A percentile compares a stretch with the other conserved stretches of the same genome.
Conservation (phyloP, 1,139 yeast species). For the Yamadazyma dendronema region DNA sequence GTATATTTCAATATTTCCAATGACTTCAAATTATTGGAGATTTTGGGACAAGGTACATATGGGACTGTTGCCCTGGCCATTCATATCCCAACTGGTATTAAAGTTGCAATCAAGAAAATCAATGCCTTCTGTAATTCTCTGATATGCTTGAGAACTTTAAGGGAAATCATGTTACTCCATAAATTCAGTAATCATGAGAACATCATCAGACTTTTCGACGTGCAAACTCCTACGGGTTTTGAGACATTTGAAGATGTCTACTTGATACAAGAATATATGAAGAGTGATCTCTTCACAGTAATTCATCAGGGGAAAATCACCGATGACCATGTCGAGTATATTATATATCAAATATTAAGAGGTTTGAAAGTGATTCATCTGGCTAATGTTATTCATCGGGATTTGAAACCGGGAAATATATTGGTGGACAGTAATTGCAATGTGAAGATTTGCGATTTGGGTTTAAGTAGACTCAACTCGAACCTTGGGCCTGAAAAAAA, state of each 20-base stretch:
- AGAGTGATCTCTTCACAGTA: constrained; percentile 61
- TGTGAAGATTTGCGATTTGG: constrained; percentile 54
- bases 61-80: constrained; percentile 44
- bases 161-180: constrained; percentile 38
- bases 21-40: constrained; percentile 39
- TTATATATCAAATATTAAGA: constrained; percentile 61
- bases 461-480: constrained; percentile 41
- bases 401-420: constrained; percentile 39
- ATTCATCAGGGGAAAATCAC: constrained; percentile 49
- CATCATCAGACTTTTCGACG: constrained; percentile 36
- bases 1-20: constrained; percentile 17
- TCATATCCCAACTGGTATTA: constrained; percentile 36
- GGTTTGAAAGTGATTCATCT: constrained; percentile 65
- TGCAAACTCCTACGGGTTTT: constrained; percentile 35
- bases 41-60: constrained; percentile 48
- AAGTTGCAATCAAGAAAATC: constrained; percentile 44
- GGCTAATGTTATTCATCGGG: constrained; percentile 47
- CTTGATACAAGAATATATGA: constrained; percentile 70
- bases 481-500: constrained; percentile 9
- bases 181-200: constrained; percentile 42
- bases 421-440: constrained; percentile 36
- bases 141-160: constrained; percentile 39
- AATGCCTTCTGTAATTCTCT: constrained; percentile 39
- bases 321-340: constrained; percentile 69
- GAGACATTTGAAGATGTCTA: constrained; percentile 61